Conservation (phyloP, 352 stramenopile species). For the Pythium aristosporum region DNA sequence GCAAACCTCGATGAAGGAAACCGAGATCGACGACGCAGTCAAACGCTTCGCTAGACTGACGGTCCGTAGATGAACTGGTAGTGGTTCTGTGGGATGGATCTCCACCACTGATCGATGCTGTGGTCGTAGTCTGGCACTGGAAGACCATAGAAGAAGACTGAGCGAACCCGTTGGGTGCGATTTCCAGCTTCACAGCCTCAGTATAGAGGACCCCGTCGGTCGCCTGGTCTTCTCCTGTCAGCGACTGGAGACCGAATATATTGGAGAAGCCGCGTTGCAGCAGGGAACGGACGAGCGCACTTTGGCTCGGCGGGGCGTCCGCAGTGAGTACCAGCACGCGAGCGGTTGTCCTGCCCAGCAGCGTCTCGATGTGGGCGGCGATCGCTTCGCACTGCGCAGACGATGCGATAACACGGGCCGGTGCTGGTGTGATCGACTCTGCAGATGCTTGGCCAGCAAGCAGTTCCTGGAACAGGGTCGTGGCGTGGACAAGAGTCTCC, state of each 20-base stretch:
- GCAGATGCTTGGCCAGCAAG: background rate
- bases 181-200: background rate
- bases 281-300: background rate
- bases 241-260: background rate
- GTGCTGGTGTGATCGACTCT: background rate
- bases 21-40: slow-evolving; percentile 49
- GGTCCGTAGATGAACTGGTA: background rate
- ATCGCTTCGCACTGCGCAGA: background rate
- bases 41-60: slow-evolving; percentile 7
- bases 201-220: background rate
- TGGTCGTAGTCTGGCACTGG: background rate
- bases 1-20: slow-evolving; percentile 51
- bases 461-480: background rate
- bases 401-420: background rate
- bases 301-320: background rate
- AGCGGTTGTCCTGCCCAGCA: background rate
- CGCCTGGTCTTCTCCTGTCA: background rate
- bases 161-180: background rate
- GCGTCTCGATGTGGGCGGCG: background rate
- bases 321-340: slow-evolving; percentile 1
- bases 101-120: background rate
- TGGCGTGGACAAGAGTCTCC: background rate
- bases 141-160: background rate
- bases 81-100: background rate
- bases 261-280: slow-evolving; percentile 6